Evolutionary conservation across 192 early-diverging fungal species (phyloP), one percentile per base, ranked within the genome.

Genomic region (Coemansia sp.): DNA sequence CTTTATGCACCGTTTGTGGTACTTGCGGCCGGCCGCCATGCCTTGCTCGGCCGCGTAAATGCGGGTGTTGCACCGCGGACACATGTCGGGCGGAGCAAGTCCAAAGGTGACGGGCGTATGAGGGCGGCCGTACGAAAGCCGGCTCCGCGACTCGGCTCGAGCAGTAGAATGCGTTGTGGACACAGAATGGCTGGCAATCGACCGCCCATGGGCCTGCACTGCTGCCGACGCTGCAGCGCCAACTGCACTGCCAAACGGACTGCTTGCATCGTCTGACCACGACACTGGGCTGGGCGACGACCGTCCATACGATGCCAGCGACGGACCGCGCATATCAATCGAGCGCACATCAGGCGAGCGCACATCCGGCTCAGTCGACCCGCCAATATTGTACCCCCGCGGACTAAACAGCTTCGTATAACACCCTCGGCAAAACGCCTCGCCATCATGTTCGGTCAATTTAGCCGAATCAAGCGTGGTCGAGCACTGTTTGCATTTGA

Each of bases 401-500:
- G 72, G 64, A 28, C 69, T 69, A 46, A 75, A 82, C 59, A 83
- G 68, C 65, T 76, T 80, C 4, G 69, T 76, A 57, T 83, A 69
- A 60, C 82, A 83, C 6, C 61, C 55, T 1, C 62, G 64, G 63
- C 82, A 83, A 46, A 65, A 83, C 20, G 77, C 77, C 62, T 83
- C 82, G 44, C 77, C 77, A 17, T 83, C 72, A 37, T 78, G 77
- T 25, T 83, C 82, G 10, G 77, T 69, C 55, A 83, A 36, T 2
- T 63, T 79, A 23, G 70, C 60, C 15, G 82, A 74, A 51, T 64
- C 70, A 21, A 83, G 66, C n/a, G 77, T 46, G 22, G 64, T 70
- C 38, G 64, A 60, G 58, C 82, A 83, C 54, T 72, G 64, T 47
- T 69, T 79, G 74, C 82, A 83, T n/a, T 69, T 72, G 51, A 83